Evolutionary conservation across 805 yeast species (phyloP).

Genomic region (Lipomyces lipofer): DNA sequence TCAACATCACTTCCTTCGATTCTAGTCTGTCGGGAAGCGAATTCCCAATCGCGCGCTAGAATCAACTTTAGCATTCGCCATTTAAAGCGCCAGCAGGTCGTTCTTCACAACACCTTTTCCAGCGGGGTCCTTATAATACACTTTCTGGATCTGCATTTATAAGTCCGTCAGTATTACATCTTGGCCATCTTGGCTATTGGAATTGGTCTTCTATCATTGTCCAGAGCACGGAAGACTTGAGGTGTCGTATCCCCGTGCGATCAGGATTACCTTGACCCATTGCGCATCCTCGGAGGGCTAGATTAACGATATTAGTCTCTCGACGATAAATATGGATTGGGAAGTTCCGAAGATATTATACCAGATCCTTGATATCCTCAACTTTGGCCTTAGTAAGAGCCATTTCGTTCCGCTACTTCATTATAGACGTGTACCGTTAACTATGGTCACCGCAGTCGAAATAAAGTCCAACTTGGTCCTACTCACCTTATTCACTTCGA

Average conservation of each 20-base stretch:
- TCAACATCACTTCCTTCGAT: conserved; percentile 64
- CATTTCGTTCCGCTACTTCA: no score
- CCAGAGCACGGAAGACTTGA: no score
- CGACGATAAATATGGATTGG: background rate
- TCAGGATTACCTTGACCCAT: conserved; percentile 64
- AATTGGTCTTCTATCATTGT: no score
- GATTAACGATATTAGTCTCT: background rate
- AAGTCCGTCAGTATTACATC: background rate
- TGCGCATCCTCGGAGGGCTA: conserved; percentile 51
- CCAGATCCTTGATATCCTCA: conserved; percentile 25
- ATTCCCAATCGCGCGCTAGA: conserved; percentile 77
- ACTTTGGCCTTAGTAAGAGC: conserved; percentile 19
- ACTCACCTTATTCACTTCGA: no score
- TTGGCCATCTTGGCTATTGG: no score
- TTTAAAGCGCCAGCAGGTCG: no score
- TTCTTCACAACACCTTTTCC: conserved; percentile 45
- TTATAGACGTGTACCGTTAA: no score
- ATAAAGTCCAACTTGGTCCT: no score
- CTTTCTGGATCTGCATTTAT: conserved; percentile 50
- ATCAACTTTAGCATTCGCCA: background rate
- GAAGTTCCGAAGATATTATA: conserved; percentile 1
- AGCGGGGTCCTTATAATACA: conserved; percentile 69
- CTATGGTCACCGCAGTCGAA: no score
- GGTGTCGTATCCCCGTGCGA: no score
- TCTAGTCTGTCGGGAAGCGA: conserved; percentile 78